Conservation (phyloP, 306 rosid species). For the Sindora glabra region DNA sequence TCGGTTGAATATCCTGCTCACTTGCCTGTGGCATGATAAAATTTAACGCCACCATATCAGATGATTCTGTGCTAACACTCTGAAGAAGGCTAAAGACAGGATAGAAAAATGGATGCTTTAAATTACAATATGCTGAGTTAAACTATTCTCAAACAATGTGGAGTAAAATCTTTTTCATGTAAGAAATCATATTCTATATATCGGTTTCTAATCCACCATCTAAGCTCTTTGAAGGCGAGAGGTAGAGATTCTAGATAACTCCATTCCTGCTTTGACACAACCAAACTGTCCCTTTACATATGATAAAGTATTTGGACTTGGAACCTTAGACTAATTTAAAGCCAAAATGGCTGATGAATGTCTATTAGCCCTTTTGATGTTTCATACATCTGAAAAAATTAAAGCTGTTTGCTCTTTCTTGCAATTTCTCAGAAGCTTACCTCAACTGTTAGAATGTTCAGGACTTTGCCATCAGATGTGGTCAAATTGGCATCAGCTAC, state of each 20-base stretch:
- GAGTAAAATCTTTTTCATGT: neutral
- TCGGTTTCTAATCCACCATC: neutral
- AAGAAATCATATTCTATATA: neutral
- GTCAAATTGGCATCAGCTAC: conserved; percentile 51
- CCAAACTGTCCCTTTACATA: neutral
- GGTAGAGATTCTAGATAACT: neutral
- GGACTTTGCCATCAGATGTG: conserved; percentile 36
- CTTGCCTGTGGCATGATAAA: conserved; percentile 34
- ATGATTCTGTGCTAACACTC: neutral
- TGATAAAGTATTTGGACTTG: neutral
- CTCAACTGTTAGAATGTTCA: conserved; percentile 52
- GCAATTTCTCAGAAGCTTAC: conserved; percentile 27
- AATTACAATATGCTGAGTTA: neutral
- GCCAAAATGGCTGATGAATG: neutral
- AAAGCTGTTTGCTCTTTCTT: neutral
- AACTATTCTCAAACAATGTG: neutral
- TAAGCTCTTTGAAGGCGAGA: neutral
- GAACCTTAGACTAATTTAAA: neutral
- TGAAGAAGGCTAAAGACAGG: neutral
- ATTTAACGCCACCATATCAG: conserved; percentile 3
- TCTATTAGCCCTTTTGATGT: neutral
- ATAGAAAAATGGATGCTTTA: neutral
- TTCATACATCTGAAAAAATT: neutral
- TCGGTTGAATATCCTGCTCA: conserved; percentile 32
- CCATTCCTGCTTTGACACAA: neutral